Base-by-base conservation (phyloP, 352 stramenopile species). In the Thraustotheca clavata region DNA sequence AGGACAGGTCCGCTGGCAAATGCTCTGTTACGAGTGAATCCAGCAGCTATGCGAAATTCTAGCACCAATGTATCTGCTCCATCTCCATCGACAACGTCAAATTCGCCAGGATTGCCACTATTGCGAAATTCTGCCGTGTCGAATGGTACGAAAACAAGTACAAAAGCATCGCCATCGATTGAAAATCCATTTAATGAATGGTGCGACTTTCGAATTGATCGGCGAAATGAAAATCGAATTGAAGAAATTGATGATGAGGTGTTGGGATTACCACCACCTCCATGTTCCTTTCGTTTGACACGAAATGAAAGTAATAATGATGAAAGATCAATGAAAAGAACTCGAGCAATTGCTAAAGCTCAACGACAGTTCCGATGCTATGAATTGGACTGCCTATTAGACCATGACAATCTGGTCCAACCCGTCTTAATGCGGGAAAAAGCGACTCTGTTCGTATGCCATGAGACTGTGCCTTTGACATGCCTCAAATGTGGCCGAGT, bases 1-100 rank as follows among this genome's bases (percentile, higher is more conserved):
- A 52, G 43, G 34, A 52, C 43, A 14, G 43, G 43, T 18, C 43
- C 43, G 43, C 43, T 52, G 16, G 43, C 43, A 24, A 52, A 52
- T 18, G 43, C 43, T 24, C 43, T 52, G 14, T 26, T 52, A 24
- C 43, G 43, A 14, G 43, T 31, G 11, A 14, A 52, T 11, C 43
- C 43, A 11, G 43, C 43, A 3, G n/a, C 39, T 47, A 5, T 24
- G 39, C 4, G 39, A 47, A 27, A 47, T n/a, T 4, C 39, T 47
- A 4, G n/a, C 43, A 18, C 3, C 43, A 26, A 31, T 18, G 7
- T 31, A 11, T 24, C 43, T 31, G n/a, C 43, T 24, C n/a, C 43
- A 2, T 11, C 11, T 24, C 43, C 43, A 7, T 20, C 12, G n/a
- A 11, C 43, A 31, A 26, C 43, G 11, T 31, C 43, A 31, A 24